phyloP scores from a whole-genome alignment of 2,329 filamentous ascomycete genomes.

The Sarocladium oryzae region DNA sequence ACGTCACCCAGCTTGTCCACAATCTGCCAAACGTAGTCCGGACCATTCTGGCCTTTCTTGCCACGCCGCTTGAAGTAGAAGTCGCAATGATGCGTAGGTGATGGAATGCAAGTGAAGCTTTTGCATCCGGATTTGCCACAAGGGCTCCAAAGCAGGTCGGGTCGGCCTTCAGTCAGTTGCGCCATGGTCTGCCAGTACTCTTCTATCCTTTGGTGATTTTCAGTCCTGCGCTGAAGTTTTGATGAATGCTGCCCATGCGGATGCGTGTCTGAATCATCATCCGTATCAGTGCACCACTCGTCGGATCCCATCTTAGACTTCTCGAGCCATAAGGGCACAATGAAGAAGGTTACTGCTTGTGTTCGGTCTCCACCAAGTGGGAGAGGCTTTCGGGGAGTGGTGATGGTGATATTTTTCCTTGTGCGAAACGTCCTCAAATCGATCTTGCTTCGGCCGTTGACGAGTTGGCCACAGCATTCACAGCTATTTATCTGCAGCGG shows the following conservation, averaged over 20 bases:
- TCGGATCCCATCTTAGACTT: too few relatives aligned
- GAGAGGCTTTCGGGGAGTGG: too few relatives aligned
- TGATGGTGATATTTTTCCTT: too few relatives aligned
- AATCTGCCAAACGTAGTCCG: neutral
- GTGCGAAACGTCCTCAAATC: too few relatives aligned
- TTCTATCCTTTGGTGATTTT: neutral
- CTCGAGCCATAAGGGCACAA: too few relatives aligned
- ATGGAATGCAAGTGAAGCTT: neutral
- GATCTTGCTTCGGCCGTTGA: too few relatives aligned
- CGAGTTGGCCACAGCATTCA: too few relatives aligned
- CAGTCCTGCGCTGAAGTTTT: neutral
- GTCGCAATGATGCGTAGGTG: neutral
- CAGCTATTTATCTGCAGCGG: too few relatives aligned
- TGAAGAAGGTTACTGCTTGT: too few relatives aligned
- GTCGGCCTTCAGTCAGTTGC: constrained; percentile 7
- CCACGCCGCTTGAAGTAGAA: neutral
- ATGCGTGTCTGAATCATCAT: neutral
- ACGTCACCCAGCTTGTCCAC: neutral
- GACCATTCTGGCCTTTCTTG: neutral
- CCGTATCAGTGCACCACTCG: neutral
- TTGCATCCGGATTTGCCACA: neutral
- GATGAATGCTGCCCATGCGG: neutral
- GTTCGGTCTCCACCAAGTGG: too few relatives aligned
- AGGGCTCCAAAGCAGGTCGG: neutral
- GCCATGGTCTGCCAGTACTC: neutral